These are phyloP conservation scores for Mimosa bimucronata DNA, from an alignment of 306 rosid genomes.

Conservation along the genomic window DNA sequence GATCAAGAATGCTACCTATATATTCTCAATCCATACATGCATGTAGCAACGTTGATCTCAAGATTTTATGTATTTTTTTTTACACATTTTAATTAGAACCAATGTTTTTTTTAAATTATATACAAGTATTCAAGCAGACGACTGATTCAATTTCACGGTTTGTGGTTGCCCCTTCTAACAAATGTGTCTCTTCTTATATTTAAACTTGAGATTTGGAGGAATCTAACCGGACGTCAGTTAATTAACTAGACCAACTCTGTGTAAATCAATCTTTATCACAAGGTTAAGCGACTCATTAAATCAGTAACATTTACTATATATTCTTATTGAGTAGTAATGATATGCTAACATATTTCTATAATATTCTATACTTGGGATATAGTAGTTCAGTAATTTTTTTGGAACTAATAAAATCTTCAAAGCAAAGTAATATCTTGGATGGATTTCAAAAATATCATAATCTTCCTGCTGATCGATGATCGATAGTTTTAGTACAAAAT, in stretches of 20 bases:
- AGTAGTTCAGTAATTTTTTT: background rate
- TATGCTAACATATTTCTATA: background rate
- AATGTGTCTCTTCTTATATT: too few relatives aligned
- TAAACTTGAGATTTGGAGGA: too few relatives aligned
- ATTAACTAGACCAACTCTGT: too few relatives aligned
- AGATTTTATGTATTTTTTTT: slow-evolving; percentile 27
- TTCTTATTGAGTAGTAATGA: background rate
- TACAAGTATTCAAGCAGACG: too few relatives aligned
- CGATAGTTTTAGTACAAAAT: background rate
- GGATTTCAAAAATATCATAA: background rate
- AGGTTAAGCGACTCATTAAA: background rate
- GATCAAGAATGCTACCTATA: slow-evolving; percentile 39
- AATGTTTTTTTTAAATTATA: too few relatives aligned
- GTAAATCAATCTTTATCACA: background rate
- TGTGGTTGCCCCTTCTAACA: too few relatives aligned
- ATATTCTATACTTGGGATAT: background rate
- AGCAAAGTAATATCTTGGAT: background rate
- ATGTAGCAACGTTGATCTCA: slow-evolving; percentile 40
- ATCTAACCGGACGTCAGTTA: too few relatives aligned
- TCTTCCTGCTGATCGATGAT: too few relatives aligned
- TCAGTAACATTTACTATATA: background rate
- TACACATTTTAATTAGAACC: too few relatives aligned
- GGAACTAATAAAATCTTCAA: background rate
- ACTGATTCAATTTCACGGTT: too few relatives aligned
- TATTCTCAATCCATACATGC: slow-evolving; percentile 56